Evolutionary conservation across 495 filamentous ascomycete genomes (phyloP).

Genomic region (Penicillium atrosanguineum): DNA sequence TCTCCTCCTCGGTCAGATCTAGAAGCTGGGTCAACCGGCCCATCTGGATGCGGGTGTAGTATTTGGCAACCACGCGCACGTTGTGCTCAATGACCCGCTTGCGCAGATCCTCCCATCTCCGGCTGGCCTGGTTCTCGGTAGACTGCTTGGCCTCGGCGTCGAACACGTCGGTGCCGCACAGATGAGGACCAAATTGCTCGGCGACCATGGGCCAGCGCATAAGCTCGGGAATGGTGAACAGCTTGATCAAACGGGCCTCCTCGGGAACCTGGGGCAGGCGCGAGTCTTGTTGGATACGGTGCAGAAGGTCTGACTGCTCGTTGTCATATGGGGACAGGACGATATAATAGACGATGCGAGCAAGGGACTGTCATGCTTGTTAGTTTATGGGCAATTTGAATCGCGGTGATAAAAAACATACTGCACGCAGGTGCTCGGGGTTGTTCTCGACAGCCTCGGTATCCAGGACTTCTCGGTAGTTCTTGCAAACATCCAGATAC

Average conservation of each 20-base stretch:
- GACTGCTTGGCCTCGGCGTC: constrained; percentile 53
- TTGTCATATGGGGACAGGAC: constrained; percentile 97
- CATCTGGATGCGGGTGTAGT: constrained; percentile 96
- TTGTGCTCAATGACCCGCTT: constrained; percentile 99
- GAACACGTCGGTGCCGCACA: constrained; percentile 92
- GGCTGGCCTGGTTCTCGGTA: constrained; percentile 70
- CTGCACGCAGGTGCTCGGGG: constrained; percentile 75
- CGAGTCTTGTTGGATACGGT: constrained; percentile 73
- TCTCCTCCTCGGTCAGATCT: constrained; percentile 91
- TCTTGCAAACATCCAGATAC: constrained; percentile 95
- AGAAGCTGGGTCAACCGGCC: constrained; percentile 82
- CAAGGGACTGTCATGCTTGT: constrained; percentile 59
- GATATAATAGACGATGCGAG: constrained; percentile 94
- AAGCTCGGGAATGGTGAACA: constrained; percentile 92
- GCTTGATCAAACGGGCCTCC: constrained; percentile 79
- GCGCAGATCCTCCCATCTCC: constrained; percentile 87
- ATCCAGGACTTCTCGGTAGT: constrained; percentile 93
- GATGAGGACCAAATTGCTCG: constrained; percentile 78
- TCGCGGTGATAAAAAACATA: constrained; percentile 42
- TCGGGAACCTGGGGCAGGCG: constrained; percentile 66
- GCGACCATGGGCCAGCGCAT: constrained; percentile 97
- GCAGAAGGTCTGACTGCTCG: constrained; percentile 95
- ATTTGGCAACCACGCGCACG: constrained; percentile 93
- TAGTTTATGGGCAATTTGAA: background rate
- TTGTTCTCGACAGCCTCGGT: constrained; percentile 92